These are phyloP conservation scores for Fusarium caatingaense DNA, from an alignment of 2,329 filamentous ascomycete genomes.

Conservation along the genomic window DNA sequence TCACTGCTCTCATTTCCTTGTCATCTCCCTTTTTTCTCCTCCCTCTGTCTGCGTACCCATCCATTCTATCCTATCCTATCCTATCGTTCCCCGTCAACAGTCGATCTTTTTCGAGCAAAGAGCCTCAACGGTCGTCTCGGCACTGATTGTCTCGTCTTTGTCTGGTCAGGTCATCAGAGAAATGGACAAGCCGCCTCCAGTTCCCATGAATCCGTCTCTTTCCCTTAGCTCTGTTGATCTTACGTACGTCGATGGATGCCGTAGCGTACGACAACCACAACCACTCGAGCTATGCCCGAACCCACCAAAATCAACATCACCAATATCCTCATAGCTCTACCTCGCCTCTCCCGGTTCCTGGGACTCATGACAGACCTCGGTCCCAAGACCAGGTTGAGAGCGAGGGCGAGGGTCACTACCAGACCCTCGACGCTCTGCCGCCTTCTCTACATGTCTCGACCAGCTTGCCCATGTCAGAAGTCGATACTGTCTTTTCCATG, in stretches of 20 bases:
- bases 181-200: conserved; percentile 35
- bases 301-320: conserved; percentile 20
- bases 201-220: conserved; percentile 35
- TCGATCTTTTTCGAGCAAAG: conserved; percentile 20
- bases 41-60: conserved; percentile 7
- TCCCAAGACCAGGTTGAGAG: conserved; percentile 7
- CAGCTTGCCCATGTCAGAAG: conserved; percentile 44
- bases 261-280: conserved; percentile 32
- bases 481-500: conserved; percentile 45
- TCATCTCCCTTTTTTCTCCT: conserved; percentile 26
- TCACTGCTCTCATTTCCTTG: conserved; percentile 17
- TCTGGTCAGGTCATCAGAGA: conserved; percentile 29
- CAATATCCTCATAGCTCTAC: conserved; percentile 11
- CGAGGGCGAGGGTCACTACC: conserved; percentile 24
- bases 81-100: conserved; percentile 2
- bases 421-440: conserved; percentile 29
- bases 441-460: conserved; percentile 27
- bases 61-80: not conserved
- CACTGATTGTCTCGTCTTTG: conserved; percentile 19
- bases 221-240: conserved; percentile 30
- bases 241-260: conserved; percentile 36
- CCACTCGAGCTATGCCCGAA: conserved; percentile 27
- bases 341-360: conserved; percentile 32
- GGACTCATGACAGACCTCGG: conserved; percentile 25
- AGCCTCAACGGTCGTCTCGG: conserved; percentile 31